Base-by-base conservation (phyloP, 192 early-diverging fungal genomes). In the Glomus cerebriforme region DNA sequence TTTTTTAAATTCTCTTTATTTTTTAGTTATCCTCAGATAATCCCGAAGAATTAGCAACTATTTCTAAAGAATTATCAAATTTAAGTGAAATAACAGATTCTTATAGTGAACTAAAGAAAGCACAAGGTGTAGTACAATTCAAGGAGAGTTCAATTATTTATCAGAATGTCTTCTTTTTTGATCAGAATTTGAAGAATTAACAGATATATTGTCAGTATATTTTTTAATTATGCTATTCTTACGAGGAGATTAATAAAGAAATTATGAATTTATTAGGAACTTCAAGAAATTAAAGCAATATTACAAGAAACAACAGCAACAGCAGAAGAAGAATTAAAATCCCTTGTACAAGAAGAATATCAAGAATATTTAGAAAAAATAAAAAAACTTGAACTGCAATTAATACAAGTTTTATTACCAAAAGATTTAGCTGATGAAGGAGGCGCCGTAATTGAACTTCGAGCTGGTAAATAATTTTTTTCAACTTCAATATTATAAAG, bases 401-500 rank as follows among this genome's bases (percentile, higher is more conserved):
- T 94, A 26, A 74, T 95, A 7, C 62, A 82, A 32, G 86, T 79
- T 1, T 83, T 95, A 73, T 65, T 93, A 22, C 92, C 93, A 22
- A 90, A 87, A 49, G 94, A 95, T 79, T 67, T 82, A 22, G 89
- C 90, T 3, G 94, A 95, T 71, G 85, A 88, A 64, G 92, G 86
- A 13, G 87, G 84, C 39, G 93, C 91, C 0, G 88, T 95, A 29
- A 78, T 95, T 24, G 94, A 95, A 84, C 88, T 95, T 39, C 84
- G 94, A 1, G 88, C 94, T 1, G 94, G 93, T 17, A 63, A 39
- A 19, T 49, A 24, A 0, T 64, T 39, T 32, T 64, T n/a, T 31
- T 77, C 13, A n/a, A n/a, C n/a, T n/a, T n/a, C n/a, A n/a, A n/a
- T 65, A 27, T 43, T 37, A 75, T 13, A 12, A n/a, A 43, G 7